These are phyloP conservation scores for Saccharomycopsis sp. DNA, from an alignment of 805 yeast genomes.

Conservation along the genomic window DNA sequence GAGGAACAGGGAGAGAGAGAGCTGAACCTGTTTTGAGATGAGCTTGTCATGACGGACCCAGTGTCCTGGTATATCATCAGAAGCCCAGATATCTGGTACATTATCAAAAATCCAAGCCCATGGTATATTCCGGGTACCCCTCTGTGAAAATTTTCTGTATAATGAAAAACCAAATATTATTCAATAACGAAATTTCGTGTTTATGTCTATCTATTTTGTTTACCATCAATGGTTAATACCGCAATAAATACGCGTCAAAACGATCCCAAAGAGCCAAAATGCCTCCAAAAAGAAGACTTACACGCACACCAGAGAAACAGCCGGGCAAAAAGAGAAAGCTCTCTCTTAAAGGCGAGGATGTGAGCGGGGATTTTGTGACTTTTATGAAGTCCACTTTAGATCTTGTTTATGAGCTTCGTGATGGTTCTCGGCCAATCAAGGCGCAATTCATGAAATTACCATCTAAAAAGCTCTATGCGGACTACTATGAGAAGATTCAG, in stretches of 20 bases:
- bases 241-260: not conserved
- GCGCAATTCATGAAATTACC: conserved; percentile 67
- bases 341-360: not conserved
- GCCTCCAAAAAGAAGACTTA: conserved; percentile 13
- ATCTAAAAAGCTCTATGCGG: conserved; percentile 67
- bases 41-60: too few relatives aligned
- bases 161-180: not conserved
- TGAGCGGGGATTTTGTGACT: conserved; percentile 3
- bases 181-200: not conserved
- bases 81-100: too few relatives aligned
- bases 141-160: too few relatives aligned
- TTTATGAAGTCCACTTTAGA: conserved; percentile 14
- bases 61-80: too few relatives aligned
- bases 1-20: too few relatives aligned
- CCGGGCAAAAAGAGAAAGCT: conserved; percentile 4
- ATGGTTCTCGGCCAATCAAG: conserved; percentile 14
- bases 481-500: conserved; percentile 61
- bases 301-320: conserved; percentile 7
- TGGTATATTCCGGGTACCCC: not conserved
- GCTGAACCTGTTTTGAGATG: too few relatives aligned
- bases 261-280: not conserved
- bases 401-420: conserved; percentile 14
- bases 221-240: not conserved
- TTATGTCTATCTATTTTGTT: not conserved
- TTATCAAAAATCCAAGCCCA: too few relatives aligned